A percentile compares a stretch with the other conserved stretches of the same genome.
Evolutionary conservation across 139 green algal species (phyloP).

Genomic region (Eudorina sp.): DNA sequence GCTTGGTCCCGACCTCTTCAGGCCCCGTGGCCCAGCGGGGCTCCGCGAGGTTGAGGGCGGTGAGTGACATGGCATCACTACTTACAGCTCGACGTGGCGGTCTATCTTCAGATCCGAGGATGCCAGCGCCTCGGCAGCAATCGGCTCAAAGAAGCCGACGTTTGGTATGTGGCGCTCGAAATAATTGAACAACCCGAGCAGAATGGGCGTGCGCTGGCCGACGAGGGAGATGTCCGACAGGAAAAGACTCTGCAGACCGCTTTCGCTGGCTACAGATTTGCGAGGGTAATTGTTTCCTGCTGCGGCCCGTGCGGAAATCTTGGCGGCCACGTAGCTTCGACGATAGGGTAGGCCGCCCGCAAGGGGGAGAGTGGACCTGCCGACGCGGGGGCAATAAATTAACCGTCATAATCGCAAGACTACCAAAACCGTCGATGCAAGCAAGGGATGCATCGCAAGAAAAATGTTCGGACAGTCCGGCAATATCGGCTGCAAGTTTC

Average conservation of each 20-base stretch:
- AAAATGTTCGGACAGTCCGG: no score
- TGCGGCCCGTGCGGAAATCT: background rate
- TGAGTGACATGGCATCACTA: no score
- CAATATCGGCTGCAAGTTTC: no score
- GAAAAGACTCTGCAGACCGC: background rate
- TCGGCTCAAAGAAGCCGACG: conserved; percentile 21
- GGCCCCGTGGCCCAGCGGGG: background rate
- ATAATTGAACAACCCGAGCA: conserved; percentile 35
- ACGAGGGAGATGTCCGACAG: conserved; percentile 15
- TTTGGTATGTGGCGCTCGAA: conserved; percentile 24
- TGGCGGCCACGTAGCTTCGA: background rate
- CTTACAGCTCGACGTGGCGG: conserved; percentile 44
- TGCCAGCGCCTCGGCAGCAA: background rate
- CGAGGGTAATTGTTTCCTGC: background rate
- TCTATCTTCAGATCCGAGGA: conserved; percentile 16
- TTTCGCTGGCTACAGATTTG: background rate
- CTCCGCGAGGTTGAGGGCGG: no score
- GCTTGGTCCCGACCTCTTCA: no score
- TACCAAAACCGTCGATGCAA: no score
- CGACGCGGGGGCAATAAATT: no score
- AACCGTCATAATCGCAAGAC: no score
- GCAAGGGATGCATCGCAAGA: no score
- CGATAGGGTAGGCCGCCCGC: background rate
- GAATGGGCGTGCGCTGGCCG: background rate
- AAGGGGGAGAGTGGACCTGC: background rate